Evolutionary conservation across 306 rosid species (phyloP), one percentile per base, ranked within the genome.

Genomic region (Rubus idaeus): DNA sequence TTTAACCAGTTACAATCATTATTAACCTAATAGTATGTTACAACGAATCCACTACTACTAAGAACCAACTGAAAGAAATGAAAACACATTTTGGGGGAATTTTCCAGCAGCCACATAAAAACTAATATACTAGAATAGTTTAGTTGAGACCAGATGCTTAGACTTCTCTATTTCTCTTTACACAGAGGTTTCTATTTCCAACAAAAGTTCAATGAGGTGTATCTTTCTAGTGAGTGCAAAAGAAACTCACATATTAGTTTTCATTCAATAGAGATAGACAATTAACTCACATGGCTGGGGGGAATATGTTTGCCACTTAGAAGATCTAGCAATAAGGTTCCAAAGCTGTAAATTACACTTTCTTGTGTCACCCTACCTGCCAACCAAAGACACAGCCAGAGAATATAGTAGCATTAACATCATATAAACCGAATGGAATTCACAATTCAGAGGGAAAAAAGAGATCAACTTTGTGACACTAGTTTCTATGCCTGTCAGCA

Each of bases 221-320:
- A 18, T 3, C 7, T 58, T 60, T 45, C 45, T 26, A 30, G 35
- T 1, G 35, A 0, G 35, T 30, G 30, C 58, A 5, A 9, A 60
- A 26, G 46, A 45, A 60, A 30, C 4, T 14, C 35, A 14, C 8
- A 10, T 5, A 41, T 35, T 52, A 13, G 30, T 8, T n/a, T 14
- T 47, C 67, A 58, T 57, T 30, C 17, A 30, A 30, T 30, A 30
- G 35, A 30, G 35, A 30, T 30, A 30, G 35, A 30, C 35, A 30
- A 30, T 30, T 30, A 30, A 30, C 35, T 88, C 81, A 93, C 98
- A 77, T 89, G 98, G 86, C 93, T 93, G 51, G 96, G 98, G 35
- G 98, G 98, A 74, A 92, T 90, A 74, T 92, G 97, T 82, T 93
- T 93, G 73, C 98, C 98, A 83, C 98, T 93, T 81, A 93, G 87